Evolutionary conservation across 192 early-diverging fungal genomes (phyloP).

Genomic region (Linnemannia zychae): DNA sequence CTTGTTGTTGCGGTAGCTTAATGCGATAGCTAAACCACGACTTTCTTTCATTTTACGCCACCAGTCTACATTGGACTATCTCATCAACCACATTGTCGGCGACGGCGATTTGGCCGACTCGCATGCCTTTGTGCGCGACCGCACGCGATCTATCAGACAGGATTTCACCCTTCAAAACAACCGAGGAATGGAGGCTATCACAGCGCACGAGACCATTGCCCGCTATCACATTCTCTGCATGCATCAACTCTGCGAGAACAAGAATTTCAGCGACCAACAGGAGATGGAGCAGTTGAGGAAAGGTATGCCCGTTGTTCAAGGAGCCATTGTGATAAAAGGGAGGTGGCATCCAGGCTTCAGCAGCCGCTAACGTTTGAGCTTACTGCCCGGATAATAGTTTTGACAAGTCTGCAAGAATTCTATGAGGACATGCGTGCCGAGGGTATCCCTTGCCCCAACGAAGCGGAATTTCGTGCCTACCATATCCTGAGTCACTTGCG

Average conservation of each 20-base stretch:
- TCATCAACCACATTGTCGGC: conserved; percentile 68
- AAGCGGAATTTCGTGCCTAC: conserved; percentile 94
- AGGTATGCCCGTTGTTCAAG: conserved; percentile 60
- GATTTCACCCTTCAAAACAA: conserved; percentile 92
- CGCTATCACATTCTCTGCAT: conserved; percentile 88
- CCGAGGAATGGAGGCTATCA: conserved; percentile 75
- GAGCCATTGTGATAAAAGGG: not conserved
- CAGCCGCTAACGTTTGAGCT: not conserved
- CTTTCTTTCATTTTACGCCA: not conserved
- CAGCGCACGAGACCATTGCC: conserved; percentile 85
- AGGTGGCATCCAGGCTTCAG: not conserved
- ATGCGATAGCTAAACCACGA: not conserved
- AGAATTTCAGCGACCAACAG: conserved; percentile 80
- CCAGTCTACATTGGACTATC: conserved; percentile 73
- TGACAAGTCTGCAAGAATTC: conserved; percentile 88
- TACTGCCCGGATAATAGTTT: conserved; percentile 61
- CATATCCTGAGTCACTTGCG: conserved; percentile 82
- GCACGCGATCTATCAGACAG: conserved; percentile 86
- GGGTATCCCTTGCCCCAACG: conserved; percentile 73
- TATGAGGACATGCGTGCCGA: conserved; percentile 81
- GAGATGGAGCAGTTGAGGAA: conserved; percentile 93
- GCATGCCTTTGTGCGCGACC: conserved; percentile 88
- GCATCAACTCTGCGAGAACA: conserved; percentile 77
- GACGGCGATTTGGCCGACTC: conserved; percentile 72
- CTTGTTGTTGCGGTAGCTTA: not conserved